Conservation (phyloP, 805 yeast genomes). For the Schwanniomyces polymorphus region DNA sequence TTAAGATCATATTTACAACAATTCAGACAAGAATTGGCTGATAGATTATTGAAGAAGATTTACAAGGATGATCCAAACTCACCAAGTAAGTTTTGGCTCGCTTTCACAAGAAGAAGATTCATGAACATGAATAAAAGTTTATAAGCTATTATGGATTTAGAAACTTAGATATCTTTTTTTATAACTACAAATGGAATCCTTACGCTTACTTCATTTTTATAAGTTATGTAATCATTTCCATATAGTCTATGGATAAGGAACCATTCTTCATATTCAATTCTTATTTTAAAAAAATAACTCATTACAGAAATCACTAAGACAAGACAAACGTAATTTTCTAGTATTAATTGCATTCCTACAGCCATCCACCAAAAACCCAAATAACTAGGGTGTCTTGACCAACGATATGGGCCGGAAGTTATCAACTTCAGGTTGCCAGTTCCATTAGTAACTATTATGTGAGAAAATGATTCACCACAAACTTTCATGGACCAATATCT, state of each 20-base stretch:
- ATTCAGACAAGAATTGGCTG: slow-evolving; percentile 91
- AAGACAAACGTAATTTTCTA: slow-evolving; percentile 21
- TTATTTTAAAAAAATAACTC: slow-evolving; percentile 22
- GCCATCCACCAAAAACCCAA: slow-evolving; percentile 35
- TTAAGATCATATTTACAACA: slow-evolving; percentile 83
- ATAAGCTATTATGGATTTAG: slow-evolving; percentile 19
- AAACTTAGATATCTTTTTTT: slow-evolving; percentile 2
- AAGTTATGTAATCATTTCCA: slow-evolving; percentile 27
- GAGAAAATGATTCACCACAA: slow-evolving; percentile 37
- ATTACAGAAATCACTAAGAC: slow-evolving; percentile 16
- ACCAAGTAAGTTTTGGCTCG: slow-evolving; percentile 94
- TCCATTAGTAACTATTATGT: slow-evolving; percentile 23
- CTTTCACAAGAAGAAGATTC: slow-evolving; percentile 90
- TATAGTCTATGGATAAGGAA: slow-evolving; percentile 22
- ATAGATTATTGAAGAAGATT: slow-evolving; percentile 72
- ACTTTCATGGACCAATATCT: slow-evolving; percentile 29
- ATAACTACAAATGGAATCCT: slow-evolving; percentile 27
- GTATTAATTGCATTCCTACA: slow-evolving; percentile 28
- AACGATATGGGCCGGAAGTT: slow-evolving; percentile 31
- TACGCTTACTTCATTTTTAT: slow-evolving; percentile 20
- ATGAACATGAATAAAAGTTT: slow-evolving; percentile 97
- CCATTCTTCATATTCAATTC: slow-evolving; percentile 38
- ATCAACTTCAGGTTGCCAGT: slow-evolving; percentile 16
- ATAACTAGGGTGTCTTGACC: slow-evolving; percentile 39
- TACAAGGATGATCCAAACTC: slow-evolving; percentile 53